Percentiles rank a stretch among this genome's conserved stretches.
Conservation (phyloP, 805 yeast genomes). For the Candida ipomoeae region DNA sequence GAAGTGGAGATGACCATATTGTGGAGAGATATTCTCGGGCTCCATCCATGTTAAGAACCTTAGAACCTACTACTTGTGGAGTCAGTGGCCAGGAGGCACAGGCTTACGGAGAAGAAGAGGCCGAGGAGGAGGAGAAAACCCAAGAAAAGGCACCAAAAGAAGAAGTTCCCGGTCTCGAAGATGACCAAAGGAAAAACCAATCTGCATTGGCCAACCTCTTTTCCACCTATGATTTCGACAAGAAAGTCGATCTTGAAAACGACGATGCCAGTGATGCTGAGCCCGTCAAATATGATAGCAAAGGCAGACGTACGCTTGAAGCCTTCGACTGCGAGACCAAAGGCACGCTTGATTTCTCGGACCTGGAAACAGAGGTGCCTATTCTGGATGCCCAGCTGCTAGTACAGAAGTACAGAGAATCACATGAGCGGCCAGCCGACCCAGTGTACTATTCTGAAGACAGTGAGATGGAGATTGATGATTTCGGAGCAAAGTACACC, state of each 20-base stretch:
- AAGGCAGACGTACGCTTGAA: conserved; percentile 33
- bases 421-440: conserved; percentile 23
- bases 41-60: not conserved
- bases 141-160: too few relatives aligned
- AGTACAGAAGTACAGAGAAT: conserved; percentile 16
- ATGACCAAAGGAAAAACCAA: conserved; percentile 32
- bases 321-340: conserved; percentile 34
- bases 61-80: not conserved
- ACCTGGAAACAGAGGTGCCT: conserved; percentile 19
- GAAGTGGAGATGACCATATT: conserved; percentile 72
- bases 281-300: conserved; percentile 41
- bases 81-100: conserved; percentile 10
- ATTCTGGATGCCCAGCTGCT: conserved; percentile 10
- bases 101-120: not conserved
- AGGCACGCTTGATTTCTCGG: conserved; percentile 20
- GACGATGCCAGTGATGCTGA: conserved; percentile 31
- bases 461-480: conserved; percentile 35
- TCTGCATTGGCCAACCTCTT: conserved; percentile 48
- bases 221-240: conserved; percentile 48
- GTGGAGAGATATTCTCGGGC: conserved; percentile 49
- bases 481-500: conserved; percentile 20
- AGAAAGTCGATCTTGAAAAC: conserved; percentile 38
- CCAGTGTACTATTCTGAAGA: conserved; percentile 36
- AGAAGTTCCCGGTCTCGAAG: not conserved
- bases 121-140: too few relatives aligned